phyloP scores from a whole-genome alignment of 805 yeast genomes.

The Alloascoidea africana region DNA sequence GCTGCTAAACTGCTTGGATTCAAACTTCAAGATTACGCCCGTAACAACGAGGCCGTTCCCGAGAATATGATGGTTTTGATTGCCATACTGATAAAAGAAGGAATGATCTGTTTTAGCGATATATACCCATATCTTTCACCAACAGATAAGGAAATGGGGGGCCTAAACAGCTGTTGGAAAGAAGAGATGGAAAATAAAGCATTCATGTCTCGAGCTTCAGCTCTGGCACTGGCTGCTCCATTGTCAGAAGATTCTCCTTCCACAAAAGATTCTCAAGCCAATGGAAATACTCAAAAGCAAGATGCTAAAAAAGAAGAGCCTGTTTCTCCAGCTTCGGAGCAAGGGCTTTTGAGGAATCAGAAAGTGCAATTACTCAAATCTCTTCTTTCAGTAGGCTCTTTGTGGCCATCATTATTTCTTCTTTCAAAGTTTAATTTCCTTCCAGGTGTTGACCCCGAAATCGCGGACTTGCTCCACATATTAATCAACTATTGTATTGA shows the following conservation, averaged over 20 bases:
- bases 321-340: slow-evolving; percentile 2
- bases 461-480: slow-evolving; percentile 31
- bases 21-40: slow-evolving; percentile 19
- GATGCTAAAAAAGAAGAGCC: slow-evolving; percentile 4
- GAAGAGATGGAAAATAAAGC: slow-evolving; percentile 38
- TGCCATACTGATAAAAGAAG: slow-evolving; percentile 48
- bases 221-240: slow-evolving; percentile 82
- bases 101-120: slow-evolving; percentile 47
- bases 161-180: slow-evolving; percentile 28
- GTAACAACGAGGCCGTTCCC: slow-evolving; percentile 20
- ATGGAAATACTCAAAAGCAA: slow-evolving; percentile 4
- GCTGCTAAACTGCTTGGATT: slow-evolving; percentile 42
- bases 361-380: slow-evolving; percentile 35
- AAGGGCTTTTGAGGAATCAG: slow-evolving; percentile 12
- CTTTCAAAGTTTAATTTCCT: slow-evolving; percentile 48
- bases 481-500: slow-evolving; percentile 31
- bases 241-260: slow-evolving; percentile 33
- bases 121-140: slow-evolving; percentile 46
- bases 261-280: slow-evolving; percentile 5
- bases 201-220: slow-evolving; percentile 51
- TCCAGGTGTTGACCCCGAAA: slow-evolving; percentile 33
- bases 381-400: slow-evolving; percentile 42
- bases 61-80: slow-evolving; percentile 29
- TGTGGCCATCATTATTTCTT: slow-evolving; percentile 45
- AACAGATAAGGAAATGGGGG: slow-evolving; percentile 26